Evolutionary conservation across 2,329 filamentous ascomycete species (phyloP).

Genomic region (Cladosporium sp.): DNA sequence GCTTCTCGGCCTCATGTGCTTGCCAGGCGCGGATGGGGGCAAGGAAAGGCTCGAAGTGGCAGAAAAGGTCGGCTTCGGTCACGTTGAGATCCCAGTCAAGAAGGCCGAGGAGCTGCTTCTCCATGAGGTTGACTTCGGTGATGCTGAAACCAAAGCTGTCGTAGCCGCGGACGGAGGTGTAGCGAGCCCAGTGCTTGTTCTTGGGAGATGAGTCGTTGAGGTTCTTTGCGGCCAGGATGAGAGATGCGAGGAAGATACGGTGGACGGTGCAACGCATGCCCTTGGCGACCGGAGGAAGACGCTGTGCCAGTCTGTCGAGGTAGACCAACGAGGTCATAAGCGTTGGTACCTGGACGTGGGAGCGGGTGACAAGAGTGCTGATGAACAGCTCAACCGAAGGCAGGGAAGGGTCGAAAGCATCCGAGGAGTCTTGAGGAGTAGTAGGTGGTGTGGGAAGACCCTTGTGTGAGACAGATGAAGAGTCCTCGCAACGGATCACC

Average conservation of each 20-base stretch:
- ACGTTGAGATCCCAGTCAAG: constrained; percentile 94
- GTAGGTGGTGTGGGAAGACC: constrained; percentile 59
- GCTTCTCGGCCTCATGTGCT: constrained; percentile 55
- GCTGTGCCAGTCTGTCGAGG: constrained; percentile 77
- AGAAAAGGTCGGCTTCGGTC: constrained; percentile 79
- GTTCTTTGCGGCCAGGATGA: constrained; percentile 91
- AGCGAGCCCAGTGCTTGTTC: constrained; percentile 99
- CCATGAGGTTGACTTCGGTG: constrained; percentile 98
- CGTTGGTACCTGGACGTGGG: constrained; percentile 95
- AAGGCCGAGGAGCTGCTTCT: constrained; percentile 94
- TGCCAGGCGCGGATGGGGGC: constrained; percentile 71
- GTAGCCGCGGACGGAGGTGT: constrained; percentile 73
- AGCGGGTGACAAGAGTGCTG: constrained; percentile 82
- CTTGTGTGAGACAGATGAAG: constrained; percentile 43
- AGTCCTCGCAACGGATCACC: constrained; percentile 74
- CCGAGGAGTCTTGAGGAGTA: constrained; percentile 54
- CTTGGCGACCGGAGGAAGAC: constrained; percentile 90
- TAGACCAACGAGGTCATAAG: constrained; percentile 97
- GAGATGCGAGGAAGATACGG: constrained; percentile 89
- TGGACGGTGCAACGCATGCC: constrained; percentile 95
- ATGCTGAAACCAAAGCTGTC: constrained; percentile 86
- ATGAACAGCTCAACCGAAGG: constrained; percentile 91
- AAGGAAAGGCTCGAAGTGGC: constrained; percentile 84
- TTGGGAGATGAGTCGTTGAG: constrained; percentile 98
- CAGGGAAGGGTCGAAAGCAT: constrained; percentile 56